phyloP scores from a whole-genome alignment of 305 asterid genomes.

The Solanum hybrid region DNA sequence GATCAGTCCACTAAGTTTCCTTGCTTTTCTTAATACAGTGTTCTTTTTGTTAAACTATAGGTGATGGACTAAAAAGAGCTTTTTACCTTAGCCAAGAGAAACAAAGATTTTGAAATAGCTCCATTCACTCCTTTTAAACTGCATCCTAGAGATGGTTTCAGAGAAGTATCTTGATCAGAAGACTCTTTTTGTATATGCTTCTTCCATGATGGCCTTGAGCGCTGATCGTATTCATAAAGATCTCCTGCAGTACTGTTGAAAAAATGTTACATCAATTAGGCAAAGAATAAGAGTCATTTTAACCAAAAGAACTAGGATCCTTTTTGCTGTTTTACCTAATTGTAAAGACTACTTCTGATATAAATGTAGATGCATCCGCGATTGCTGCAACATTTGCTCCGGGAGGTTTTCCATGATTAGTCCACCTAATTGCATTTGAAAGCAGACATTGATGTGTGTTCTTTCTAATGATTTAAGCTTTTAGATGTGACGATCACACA shows the following conservation, averaged over 20 bases:
- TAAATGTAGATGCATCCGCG: constrained; percentile 43
- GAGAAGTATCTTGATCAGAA: constrained; percentile 22
- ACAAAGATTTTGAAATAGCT: constrained; percentile 45
- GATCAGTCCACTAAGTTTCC: neutral
- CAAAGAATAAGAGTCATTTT: neutral
- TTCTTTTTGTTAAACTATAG: neutral
- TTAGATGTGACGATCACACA: neutral
- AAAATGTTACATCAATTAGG: constrained; percentile 11
- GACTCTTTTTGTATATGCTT: constrained; percentile 55
- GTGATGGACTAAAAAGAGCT: neutral
- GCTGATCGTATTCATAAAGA: constrained; percentile 68
- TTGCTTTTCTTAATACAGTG: neutral
- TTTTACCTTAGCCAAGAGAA: constrained; percentile 62
- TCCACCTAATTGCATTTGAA: constrained; percentile 39
- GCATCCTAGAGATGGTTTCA: constrained; percentile 48
- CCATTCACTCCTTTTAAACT: constrained; percentile 36
- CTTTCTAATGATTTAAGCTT: neutral
- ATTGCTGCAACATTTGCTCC: constrained; percentile 62
- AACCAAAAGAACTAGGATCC: neutral
- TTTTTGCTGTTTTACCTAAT: constrained; percentile 40
- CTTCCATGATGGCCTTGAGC: constrained; percentile 78
- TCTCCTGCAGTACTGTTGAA: constrained; percentile 60
- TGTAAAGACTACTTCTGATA: constrained; percentile 42
- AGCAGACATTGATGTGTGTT: neutral
- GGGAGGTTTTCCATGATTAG: constrained; percentile 67